Percentiles rank a stretch among this genome's conserved stretches.
Evolutionary conservation across 805 yeast species (phyloP).

Genomic region (Saccharomycopsis lassenensis): DNA sequence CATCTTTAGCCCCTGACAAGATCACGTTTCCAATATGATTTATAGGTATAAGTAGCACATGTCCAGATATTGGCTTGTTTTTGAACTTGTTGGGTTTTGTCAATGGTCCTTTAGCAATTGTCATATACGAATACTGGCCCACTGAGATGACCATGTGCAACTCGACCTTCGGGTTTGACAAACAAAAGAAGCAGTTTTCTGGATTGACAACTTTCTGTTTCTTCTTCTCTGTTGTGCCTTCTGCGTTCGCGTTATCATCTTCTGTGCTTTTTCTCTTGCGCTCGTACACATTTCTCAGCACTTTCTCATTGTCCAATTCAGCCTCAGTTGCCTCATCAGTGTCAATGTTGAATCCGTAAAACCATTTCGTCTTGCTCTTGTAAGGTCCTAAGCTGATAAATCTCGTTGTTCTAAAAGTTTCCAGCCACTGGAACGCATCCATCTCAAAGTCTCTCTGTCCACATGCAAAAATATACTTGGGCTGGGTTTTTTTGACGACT

Average conservation of each 20-base stretch:
- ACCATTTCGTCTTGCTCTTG: slow-evolving; percentile 50
- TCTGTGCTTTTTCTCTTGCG: not conserved
- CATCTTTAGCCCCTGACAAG: slow-evolving; percentile 16
- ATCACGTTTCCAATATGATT: slow-evolving; percentile 48
- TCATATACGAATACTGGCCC: slow-evolving; percentile 53
- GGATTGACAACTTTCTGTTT: slow-evolving; percentile 40
- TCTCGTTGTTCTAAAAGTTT: slow-evolving; percentile 36
- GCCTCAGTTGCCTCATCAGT: slow-evolving; percentile 18
- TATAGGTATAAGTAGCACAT: slow-evolving; percentile 70
- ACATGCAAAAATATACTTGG: slow-evolving; percentile 57
- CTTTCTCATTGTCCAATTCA: slow-evolving; percentile 19
- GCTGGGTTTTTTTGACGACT: slow-evolving; percentile 34
- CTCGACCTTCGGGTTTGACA: slow-evolving; percentile 67
- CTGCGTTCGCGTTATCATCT: not conserved
- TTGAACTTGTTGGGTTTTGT: slow-evolving; percentile 33
- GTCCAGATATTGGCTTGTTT: slow-evolving; percentile 56
- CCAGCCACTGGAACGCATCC: slow-evolving; percentile 47
- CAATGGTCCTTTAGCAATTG: slow-evolving; percentile 82
- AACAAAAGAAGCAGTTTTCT: slow-evolving; percentile 66
- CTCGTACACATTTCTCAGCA: not conserved
- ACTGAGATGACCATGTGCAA: slow-evolving; percentile 74
- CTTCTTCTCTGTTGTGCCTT: slow-evolving; percentile 18
- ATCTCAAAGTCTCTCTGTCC: slow-evolving; percentile 46
- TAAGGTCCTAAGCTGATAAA: slow-evolving; percentile 55
- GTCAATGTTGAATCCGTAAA: slow-evolving; percentile 54